Evolutionary conservation across 768 basidiomycete species (phyloP), one percentile per base, ranked within the genome.

Genomic region (Glaciozyma antarctica): DNA sequence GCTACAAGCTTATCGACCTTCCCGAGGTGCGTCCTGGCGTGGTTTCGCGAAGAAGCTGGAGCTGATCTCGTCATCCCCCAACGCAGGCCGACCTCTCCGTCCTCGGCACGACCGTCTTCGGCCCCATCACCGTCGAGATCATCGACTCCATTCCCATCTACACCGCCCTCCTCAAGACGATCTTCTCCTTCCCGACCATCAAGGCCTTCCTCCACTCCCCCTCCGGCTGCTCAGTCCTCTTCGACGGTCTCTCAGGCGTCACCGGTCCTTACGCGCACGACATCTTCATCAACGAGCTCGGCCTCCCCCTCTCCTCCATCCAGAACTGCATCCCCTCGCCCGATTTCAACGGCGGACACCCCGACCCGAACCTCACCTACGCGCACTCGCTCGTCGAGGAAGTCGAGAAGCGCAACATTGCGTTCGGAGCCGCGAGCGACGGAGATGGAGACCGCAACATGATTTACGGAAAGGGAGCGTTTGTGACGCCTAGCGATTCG

Each of bases 361-460:
- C 95, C 5, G 95, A 99, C 77, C 95, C 95, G 38, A 99, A 99
- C 81, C 79, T 99, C 73, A 97, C 92, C 12, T 99, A 98, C 77
- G 95, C 95, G 2, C 90, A 92, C 78, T 81, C 85, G 19, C 86
- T 99, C 59, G 95, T 99, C 45, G 88, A 93, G 66, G 86, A 80
- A 22, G 95, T 99, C 52, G 95, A 99, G 79, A 80, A 81, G 75
- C 81, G 87, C 48, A 81, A 84, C 63, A 92, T 98, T 71, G 81
- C 83, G 52, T 98, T 99, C 73, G 95, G 95, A 62, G 95, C 95
- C 41, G 95, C 95, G 12, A 88, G 86, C 67, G 95, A 99, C 75
- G 95, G 95, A 34, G 95, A 98, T 72, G 94, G 95, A 48, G 95
- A 98, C 77, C 80, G 95, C 69, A 98, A 99, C 81, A 98, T 99